Base-by-base conservation (phyloP, 768 basidiomycete genomes). In the Pulveroboletus sp. region DNA sequence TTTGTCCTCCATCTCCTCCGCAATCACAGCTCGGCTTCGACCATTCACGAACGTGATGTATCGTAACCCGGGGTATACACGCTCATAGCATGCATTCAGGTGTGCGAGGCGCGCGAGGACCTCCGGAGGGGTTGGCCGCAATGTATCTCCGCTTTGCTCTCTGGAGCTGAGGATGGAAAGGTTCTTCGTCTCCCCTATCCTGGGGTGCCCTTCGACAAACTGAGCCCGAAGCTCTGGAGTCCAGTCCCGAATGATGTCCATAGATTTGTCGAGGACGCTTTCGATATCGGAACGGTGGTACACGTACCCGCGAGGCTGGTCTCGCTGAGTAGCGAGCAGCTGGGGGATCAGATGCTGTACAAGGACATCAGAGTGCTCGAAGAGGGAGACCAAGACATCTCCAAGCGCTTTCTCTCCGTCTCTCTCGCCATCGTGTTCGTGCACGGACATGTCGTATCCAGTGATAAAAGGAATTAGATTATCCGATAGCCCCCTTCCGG, bases 1-100 rank as follows among this genome's bases (percentile, higher is more conserved):
- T 46, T 73, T 73, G 49, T 73, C 74, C 66, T 93, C 89, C 77
- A 96, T 86, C 71, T 93, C 90, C 57, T 81, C 75, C 35, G 80
- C 83, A 57, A 96, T 84, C 40, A 66, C 76, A 31, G 76, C 77
- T 35, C 92, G 74, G 52, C 79, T 79, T 51, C 93, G 78, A 31
- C 90, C 89, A 60, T 93, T 91, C 36, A 95, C 93, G 61, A 93
- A 96, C 6, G 91, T 93, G 69, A 96, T 89, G 62, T 92, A 95
- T 17, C 88, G 77, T 55, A 96, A 64, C 3, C 86, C 83, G 0
- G 86, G 82, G 60, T 85, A 95, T 46, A 70, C 70, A 27, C 63
- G 70, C 63, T 93, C 89, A 61, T 94, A 95, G 55, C 80, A 79
- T 10, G 71, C 75, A 57, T 96, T 96, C 43, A 95, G 77, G 56